Conservation (phyloP, 1,139 yeast species). For the Yamadazyma triangularis region DNA sequence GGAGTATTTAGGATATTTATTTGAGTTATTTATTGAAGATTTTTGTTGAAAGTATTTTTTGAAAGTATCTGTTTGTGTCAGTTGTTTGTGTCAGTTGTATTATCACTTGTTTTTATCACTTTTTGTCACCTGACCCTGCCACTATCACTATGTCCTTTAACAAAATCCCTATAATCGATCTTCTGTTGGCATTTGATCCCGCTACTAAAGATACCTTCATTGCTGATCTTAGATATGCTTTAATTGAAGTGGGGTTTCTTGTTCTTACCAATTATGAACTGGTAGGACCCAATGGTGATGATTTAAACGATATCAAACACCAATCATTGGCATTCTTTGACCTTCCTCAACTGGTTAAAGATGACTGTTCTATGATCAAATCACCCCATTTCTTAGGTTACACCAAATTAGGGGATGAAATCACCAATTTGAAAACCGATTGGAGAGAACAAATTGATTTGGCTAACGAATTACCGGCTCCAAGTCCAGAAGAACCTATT, state of each 20-base stretch:
- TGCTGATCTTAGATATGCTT: conserved; percentile 44
- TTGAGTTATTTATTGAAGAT: too few relatives aligned
- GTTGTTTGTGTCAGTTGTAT: too few relatives aligned
- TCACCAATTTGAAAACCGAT: conserved; percentile 56
- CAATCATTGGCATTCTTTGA: conserved; percentile 49
- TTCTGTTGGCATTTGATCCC: conserved; percentile 23
- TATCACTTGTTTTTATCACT: conserved; percentile 27
- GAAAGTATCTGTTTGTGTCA: too few relatives aligned
- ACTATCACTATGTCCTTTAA: conserved; percentile 24
- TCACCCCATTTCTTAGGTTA: conserved; percentile 69
- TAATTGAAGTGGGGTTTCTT: conserved; percentile 60
- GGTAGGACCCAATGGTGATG: conserved; percentile 28
- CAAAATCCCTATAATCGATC: conserved; percentile 33
- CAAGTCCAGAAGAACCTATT: conserved; percentile 40
- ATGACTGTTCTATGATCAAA: conserved; percentile 53
- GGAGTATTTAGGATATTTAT: too few relatives aligned
- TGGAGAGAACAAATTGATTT: conserved; percentile 69
- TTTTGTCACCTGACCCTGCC: too few relatives aligned
- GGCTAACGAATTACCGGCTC: conserved; percentile 56
- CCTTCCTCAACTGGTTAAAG: conserved; percentile 49
- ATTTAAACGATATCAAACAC: conserved; percentile 36
- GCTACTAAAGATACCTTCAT: conserved; percentile 40
- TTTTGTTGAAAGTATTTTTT: too few relatives aligned
- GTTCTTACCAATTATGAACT: conserved; percentile 43
- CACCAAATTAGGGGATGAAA: conserved; percentile 61